Conservation (phyloP, 768 basidiomycete species). For the Boletellus ananas region DNA sequence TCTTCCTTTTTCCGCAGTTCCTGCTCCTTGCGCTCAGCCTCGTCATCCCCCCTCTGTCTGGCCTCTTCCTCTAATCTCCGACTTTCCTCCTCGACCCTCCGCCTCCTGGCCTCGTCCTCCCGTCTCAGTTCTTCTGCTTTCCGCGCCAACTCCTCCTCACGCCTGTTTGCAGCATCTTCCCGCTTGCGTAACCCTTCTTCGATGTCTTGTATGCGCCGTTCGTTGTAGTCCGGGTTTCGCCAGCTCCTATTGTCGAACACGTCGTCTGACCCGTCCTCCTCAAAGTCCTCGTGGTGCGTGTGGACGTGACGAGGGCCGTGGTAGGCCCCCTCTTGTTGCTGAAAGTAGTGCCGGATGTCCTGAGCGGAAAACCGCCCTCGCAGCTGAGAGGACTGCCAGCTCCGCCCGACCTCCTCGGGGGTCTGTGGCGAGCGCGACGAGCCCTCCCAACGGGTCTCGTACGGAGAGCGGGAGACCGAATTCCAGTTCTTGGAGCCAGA, state of each 20-base stretch:
- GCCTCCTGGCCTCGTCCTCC: constrained; percentile 28
- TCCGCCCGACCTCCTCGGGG: constrained; percentile 26
- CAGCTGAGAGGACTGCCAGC: constrained; percentile 30
- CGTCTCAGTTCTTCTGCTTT: constrained; percentile 36
- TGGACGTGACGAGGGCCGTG: constrained; percentile 19
- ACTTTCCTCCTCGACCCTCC: constrained; percentile 25
- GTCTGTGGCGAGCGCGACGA: constrained; percentile 29
- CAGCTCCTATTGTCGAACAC: constrained; percentile 30
- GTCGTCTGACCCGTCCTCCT: constrained; percentile 29
- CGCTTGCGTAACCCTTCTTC: constrained; percentile 30
- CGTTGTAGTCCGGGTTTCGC: constrained; percentile 30
- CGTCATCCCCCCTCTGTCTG: constrained; percentile 24
- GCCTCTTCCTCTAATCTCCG: constrained; percentile 26
- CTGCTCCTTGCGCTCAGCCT: constrained; percentile 23
- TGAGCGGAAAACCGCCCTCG: constrained; percentile 27
- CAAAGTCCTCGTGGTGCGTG: constrained; percentile 28
- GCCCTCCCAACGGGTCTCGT: constrained; percentile 28
- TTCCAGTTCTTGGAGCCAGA: constrained; percentile 23
- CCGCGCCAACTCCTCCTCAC: constrained; percentile 32
- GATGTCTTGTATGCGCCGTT: constrained; percentile 31
- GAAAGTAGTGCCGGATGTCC: constrained; percentile 27
- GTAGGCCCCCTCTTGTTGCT: constrained; percentile 16
- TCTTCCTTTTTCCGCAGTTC: constrained; percentile 32
- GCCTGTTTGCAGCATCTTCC: constrained; percentile 33
- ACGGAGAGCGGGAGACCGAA: constrained; percentile 19